A percentile compares a stretch with the other conserved stretches of the same genome.
Evolutionary conservation across 2,329 filamentous ascomycete genomes (phyloP).

Genomic region (Pseudonectria buxi): DNA sequence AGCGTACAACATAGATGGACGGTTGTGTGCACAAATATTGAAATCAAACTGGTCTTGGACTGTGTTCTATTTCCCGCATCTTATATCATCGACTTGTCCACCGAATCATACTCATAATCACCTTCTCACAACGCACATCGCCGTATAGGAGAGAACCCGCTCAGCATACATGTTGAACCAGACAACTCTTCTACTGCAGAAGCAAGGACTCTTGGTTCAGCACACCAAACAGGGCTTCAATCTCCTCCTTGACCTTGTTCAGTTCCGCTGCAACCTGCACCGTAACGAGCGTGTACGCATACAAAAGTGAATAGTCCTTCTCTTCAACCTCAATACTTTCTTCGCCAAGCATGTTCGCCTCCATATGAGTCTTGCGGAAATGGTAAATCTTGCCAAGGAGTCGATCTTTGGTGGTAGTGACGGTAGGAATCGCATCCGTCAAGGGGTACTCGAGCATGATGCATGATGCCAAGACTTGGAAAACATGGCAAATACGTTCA

Average conservation of each 20-base stretch:
- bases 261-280: slow-evolving; percentile 61
- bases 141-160: background rate
- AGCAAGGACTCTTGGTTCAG: slow-evolving; percentile 53
- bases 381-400: slow-evolving; percentile 82
- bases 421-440: slow-evolving; percentile 79
- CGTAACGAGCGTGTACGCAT: slow-evolving; percentile 75
- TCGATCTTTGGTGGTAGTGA: slow-evolving; percentile 72
- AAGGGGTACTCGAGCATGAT: slow-evolving; percentile 93
- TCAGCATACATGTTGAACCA: background rate
- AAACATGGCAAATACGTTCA: slow-evolving; percentile 83
- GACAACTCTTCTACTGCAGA: slow-evolving; percentile 36
- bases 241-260: slow-evolving; percentile 51
- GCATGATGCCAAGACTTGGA: slow-evolving; percentile 79
- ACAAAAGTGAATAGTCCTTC: slow-evolving; percentile 83
- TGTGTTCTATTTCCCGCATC: background rate
- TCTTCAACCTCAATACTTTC: slow-evolving; percentile 47
- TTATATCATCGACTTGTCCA: no score
- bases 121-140: no score
- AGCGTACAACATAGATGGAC: no score
- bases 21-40: background rate
- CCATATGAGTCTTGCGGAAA: slow-evolving; percentile 65
- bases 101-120: background rate
- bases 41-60: background rate
- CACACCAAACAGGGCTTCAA: slow-evolving; percentile 58
- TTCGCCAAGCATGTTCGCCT: slow-evolving; percentile 18